Percentiles rank a stretch among this genome's conserved stretches.
These are phyloP conservation scores for Tolypocladium album DNA, from an alignment of 2,329 filamentous ascomycete genomes.

Conservation along the genomic window DNA sequence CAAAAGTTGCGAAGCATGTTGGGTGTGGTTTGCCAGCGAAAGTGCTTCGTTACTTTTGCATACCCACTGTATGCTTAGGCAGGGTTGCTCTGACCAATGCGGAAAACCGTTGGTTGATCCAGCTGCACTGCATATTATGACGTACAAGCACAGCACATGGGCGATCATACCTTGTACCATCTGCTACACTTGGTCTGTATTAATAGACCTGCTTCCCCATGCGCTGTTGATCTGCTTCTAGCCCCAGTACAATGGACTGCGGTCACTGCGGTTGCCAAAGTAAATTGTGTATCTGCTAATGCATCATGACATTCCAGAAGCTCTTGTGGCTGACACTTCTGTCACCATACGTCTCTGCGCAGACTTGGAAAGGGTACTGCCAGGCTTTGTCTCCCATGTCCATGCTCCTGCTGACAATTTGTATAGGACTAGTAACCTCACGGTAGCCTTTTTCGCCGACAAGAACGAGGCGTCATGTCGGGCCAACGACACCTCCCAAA, in stretches of 20 bases:
- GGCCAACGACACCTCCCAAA: neutral
- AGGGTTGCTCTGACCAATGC: too few relatives aligned
- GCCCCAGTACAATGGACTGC: neutral
- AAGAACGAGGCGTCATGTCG: neutral
- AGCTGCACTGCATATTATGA: too few relatives aligned
- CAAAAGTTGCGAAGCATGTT: neutral
- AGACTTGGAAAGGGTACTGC: neutral
- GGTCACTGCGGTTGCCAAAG: neutral
- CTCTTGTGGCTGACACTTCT: neutral
- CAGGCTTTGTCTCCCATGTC: neutral
- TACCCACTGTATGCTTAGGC: too few relatives aligned
- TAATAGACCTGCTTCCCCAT: neutral
- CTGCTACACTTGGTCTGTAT: neutral
- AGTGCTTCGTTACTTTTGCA: neutral
- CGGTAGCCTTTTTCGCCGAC: neutral
- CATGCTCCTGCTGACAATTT: neutral
- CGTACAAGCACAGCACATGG: too few relatives aligned
- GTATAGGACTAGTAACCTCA: neutral
- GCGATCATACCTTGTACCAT: too few relatives aligned
- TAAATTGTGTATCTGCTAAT: neutral
- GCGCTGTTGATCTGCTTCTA: neutral
- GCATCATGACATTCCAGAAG: neutral
- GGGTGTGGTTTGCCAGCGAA: neutral
- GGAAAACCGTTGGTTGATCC: too few relatives aligned
- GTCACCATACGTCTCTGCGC: neutral